Conservation (phyloP, 2,329 filamentous ascomycete species). For the Penicillium sp. region DNA sequence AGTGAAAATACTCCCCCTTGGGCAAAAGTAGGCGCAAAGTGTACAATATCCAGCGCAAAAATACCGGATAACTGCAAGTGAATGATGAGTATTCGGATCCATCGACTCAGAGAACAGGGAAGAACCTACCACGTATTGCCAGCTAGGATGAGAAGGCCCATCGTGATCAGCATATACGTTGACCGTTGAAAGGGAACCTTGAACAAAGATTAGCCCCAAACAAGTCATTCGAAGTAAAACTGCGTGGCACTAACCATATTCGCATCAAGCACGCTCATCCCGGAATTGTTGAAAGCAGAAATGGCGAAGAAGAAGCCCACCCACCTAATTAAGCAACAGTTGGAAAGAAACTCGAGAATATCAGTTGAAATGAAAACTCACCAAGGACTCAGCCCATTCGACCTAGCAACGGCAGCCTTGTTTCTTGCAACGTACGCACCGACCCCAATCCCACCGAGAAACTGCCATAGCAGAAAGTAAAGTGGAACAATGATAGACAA, state of each 20-base stretch:
- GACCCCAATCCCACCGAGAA: constrained; percentile 44
- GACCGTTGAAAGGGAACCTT: constrained; percentile 24
- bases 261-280: constrained; percentile 50
- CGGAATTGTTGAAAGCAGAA: constrained; percentile 53
- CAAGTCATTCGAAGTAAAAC: too few species aligned
- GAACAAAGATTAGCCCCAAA: background rate
- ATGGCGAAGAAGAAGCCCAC: constrained; percentile 44
- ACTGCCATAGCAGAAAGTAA: constrained; percentile 43
- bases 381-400: constrained; percentile 49
- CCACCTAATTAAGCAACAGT: constrained; percentile 28
- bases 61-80: background rate
- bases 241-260: constrained; percentile 45
- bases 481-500: constrained; percentile 2
- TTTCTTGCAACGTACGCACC: constrained; percentile 46
- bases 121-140: constrained; percentile 32
- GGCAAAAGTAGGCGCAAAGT: background rate
- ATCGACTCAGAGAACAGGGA: background rate
- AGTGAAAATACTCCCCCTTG: background rate
- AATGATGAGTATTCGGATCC: background rate
- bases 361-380: constrained; percentile 6
- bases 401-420: constrained; percentile 31
- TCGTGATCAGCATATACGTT: constrained; percentile 29
- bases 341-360: background rate
- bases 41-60: constrained; percentile 2
- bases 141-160: constrained; percentile 36